These are phyloP conservation scores for Mortierella sp. DNA, from an alignment of 371 early-diverging fungal species.

Conservation along the genomic window DNA sequence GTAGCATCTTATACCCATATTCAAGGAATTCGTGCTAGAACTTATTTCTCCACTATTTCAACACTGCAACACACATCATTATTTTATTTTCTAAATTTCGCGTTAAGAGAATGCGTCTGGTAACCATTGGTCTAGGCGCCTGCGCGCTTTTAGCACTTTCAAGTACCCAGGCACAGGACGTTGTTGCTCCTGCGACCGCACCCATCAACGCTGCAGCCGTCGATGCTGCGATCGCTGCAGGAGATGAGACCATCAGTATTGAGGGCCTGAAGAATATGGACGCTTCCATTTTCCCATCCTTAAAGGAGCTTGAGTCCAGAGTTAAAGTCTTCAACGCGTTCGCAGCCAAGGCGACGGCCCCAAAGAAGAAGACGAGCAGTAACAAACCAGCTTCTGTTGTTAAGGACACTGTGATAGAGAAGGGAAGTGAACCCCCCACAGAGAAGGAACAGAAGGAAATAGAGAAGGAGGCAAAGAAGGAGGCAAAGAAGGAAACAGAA, in stretches of 20 bases:
- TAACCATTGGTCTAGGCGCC: constrained; percentile 22
- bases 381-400: background rate
- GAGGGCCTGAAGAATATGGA: constrained; percentile 25
- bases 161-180: constrained; percentile 21
- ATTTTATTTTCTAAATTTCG: no score
- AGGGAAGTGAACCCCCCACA: background rate
- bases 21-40: no score
- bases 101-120: constrained; percentile 23
- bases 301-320: constrained; percentile 25
- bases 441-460: background rate
- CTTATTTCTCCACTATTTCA: no score
- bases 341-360: background rate
- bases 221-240: constrained; percentile 4
- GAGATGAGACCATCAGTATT: constrained; percentile 1
- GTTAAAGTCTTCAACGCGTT: constrained; percentile 17
- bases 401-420: background rate
- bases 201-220: background rate
- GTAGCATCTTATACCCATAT: no score
- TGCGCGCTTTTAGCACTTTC: constrained; percentile 29
- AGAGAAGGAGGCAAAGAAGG: background rate
- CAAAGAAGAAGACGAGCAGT: background rate
- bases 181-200: background rate
- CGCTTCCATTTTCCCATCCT: constrained; percentile 17
- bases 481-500: background rate
- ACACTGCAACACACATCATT: no score